Evolutionary conservation across 192 early-diverging fungal species (phyloP), one percentile per base, ranked within the genome.

Genomic region (Coemansia umbellata): DNA sequence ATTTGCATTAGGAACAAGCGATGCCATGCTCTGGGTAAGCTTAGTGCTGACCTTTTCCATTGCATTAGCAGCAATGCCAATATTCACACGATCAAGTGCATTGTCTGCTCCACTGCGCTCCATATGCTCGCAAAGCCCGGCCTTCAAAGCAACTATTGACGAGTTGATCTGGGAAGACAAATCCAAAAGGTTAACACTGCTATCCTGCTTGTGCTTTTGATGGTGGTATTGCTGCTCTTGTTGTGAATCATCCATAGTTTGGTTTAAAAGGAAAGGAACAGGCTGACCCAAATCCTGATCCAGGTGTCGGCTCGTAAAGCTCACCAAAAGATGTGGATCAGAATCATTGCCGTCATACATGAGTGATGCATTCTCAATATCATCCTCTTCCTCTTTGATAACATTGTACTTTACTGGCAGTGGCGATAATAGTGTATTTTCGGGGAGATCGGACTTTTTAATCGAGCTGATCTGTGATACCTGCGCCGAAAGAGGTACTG

Each of bases 381-480:
- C 13, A 14, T 37, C 27, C 3, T 28, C 33, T n/a, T 37, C 47
- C 17, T 41, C 13, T 3, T 42, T 52, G n/a, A 31, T n/a, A 6
- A 40, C 6, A 26, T 13, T 45, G 0, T n/a, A 37, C 27, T 53
- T 60, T 22, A 54, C 17, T 32, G 58, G 62, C 39, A 58, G 61
- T 15, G 62, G 63, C 49, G 62, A 61, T 26, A 32, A 31, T n/a
- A 66, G 14, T 26, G 58, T 36, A 35, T 61, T 59, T 8, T 37
- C 21, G 0, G 59, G 30, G 5, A 37, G 49, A 45, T 47, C 50
- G 15, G 49, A 26, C 0, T 47, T 36, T 23, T 42, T 39, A 13
- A 69, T 61, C 22, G 66, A 57, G 43, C 58, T 62, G 3, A 69
- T 33, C 31, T 69, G 66, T 11, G 59, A 62, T n/a, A 69, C 31